Evolutionary conservation across 1,284 basidiomycete species (phyloP), one percentile per base, ranked within the genome.

Genomic region (Fistulinella cinereoalba): DNA sequence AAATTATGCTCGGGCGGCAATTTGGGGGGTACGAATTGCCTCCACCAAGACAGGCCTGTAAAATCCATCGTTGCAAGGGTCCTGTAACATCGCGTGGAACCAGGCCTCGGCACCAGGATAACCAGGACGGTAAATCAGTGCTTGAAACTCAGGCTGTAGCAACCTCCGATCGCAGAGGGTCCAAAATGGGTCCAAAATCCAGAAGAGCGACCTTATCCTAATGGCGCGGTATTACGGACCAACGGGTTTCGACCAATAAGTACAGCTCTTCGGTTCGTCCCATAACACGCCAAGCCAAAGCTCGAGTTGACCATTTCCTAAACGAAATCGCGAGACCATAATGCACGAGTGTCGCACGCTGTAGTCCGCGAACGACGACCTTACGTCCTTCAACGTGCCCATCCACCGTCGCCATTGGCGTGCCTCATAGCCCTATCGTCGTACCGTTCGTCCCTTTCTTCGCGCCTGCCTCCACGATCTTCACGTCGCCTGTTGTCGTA

Each of bases 401-500:
- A 85, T 69, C 79, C 77, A 67, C 77, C 77, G 70, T 86, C 85
- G 63, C 85, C 85, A 69, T 85, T 86, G 60, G 80, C 70, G 60
- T 81, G 77, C 70, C 81, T 81, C 63, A 81, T 65, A 50, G 80
- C 71, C 68, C 85, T 78, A 53, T 88, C 85, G 42, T 87, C 85
- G 68, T 68, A 82, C 41, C 83, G 81, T 49, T 85, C 83, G 57
- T 88, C 85, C 71, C 83, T 87, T 62, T 88, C 85, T 53, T 85
- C 85, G 68, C 84, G 83, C 69, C 80, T 80, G 68, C 78, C 75
- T 68, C 53, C 57, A 47, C 63, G 63, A 58, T 85, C 83, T 64
- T 85, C 83, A 64, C 83, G 74, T 65, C 81, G 79, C 64, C 78
- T 71, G 58, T 80, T 79, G 57, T 70, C 65, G 16, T 24, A 2